These are phyloP conservation scores for Agroathelia rolfsii DNA, from an alignment of 1,284 basidiomycete genomes.

Conservation along the genomic window DNA sequence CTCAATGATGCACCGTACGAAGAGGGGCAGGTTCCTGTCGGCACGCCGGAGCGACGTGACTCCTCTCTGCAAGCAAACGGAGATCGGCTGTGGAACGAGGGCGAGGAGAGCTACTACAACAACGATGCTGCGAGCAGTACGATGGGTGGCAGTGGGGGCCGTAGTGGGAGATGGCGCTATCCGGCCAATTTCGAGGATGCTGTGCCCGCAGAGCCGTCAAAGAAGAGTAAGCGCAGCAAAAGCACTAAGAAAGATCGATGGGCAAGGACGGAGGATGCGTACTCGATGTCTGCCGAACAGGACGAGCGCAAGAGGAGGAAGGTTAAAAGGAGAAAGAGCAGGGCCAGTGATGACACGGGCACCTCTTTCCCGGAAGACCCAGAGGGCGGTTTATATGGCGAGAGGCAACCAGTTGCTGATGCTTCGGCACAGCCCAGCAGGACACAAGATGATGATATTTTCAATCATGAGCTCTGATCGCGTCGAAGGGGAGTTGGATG, in stretches of 20 bases:
- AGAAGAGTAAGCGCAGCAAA: slow-evolving; percentile 45
- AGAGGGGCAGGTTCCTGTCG: slow-evolving; percentile 54
- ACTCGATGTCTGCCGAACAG: slow-evolving; percentile 42
- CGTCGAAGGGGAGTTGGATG: not conserved
- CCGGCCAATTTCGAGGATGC: slow-evolving; percentile 73
- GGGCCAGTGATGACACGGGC: slow-evolving; percentile 33
- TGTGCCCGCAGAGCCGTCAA: slow-evolving; percentile 26
- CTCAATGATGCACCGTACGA: slow-evolving; percentile 65
- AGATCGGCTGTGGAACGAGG: slow-evolving; percentile 51
- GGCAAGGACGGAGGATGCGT: slow-evolving; percentile 76
- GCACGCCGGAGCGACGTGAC: not conserved
- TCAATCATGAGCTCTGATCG: slow-evolving; percentile 38
- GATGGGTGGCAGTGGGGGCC: slow-evolving; percentile 21
- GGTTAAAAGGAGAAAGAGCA: slow-evolving; percentile 45
- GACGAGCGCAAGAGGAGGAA: slow-evolving; percentile 33
- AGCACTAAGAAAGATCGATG: slow-evolving; percentile 77
- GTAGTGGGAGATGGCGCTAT: slow-evolving; percentile 64
- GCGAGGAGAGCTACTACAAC: slow-evolving; percentile 67
- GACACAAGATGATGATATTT: slow-evolving; percentile 26
- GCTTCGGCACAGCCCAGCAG: slow-evolving; percentile 13
- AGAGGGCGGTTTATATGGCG: slow-evolving; percentile 54
- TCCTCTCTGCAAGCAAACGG: slow-evolving; percentile 27
- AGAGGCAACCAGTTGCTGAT: slow-evolving; percentile 14
- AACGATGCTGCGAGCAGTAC: slow-evolving; percentile 24
- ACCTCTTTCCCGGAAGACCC: slow-evolving; percentile 61